Base-by-base conservation (phyloP, 805 yeast species). In the Monosporozyma aerobia region DNA sequence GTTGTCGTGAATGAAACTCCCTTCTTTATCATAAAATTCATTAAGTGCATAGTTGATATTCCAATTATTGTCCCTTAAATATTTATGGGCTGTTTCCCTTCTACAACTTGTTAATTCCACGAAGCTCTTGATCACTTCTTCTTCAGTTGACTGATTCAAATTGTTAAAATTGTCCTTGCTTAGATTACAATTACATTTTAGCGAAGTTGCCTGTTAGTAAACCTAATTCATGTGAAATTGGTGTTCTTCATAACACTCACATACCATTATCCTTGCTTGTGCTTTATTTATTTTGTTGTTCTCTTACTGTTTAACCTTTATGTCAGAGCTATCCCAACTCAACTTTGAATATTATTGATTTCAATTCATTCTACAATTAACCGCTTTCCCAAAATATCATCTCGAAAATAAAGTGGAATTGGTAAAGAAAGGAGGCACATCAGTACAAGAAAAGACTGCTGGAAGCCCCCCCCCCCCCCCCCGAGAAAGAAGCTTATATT, bases 1-100 rank as follows among this genome's bases (percentile, higher is more conserved):
- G 9, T 43, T 49, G 9, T 49, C 56, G 14, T 33, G 23, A 13
- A 47, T 44, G 49, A 63, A 60, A 1, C 58, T 54, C 13, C 68
- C 68, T 40, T 58, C 64, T 30, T 57, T 58, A 33, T 65, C 69
- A 50, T 66, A 67, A 50, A 50, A 69, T n/a, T 64, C 69, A 55
- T 67, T 64, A 43, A 64, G 53, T 1, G 69, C 69, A 49, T 61
- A 64, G 37, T 62, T 61, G 19, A 68, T 51, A 32, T 61, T 57
- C 66, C 70, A 64, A 23, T 57, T 51, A 47, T 65, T 63, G 16
- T 58, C 51, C 14, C 50, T 50, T 9, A 68, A 56, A 49, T 63
- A 64, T 30, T 60, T 53, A 30, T 51, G 55, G 1, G 70, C 69
- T 1, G 52, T 47, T 37, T 54, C 46, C 8, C 51, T 33, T 3